Base-by-base conservation (phyloP, 2,329 filamentous ascomycete species). In the Exserohilum turcica region DNA sequence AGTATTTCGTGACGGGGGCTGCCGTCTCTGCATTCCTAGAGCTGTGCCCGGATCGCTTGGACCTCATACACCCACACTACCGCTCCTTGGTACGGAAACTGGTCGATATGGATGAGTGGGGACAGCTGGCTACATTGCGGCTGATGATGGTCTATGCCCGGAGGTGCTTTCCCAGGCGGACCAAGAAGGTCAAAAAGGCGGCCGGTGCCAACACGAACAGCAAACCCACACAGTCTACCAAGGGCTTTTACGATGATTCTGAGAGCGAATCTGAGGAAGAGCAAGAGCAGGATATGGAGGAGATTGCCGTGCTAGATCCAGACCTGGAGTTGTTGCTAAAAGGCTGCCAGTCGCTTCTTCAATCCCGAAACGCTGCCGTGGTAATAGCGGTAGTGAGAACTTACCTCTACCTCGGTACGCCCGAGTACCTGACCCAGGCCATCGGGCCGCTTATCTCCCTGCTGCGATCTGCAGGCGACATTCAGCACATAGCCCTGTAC, bases 31-130 rank as follows among this genome's bases (percentile, higher is more conserved):
- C 94, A 0, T 97, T 95, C 66, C 76, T 95, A 73, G 91, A 96
- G 60, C 81, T 97, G 24, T 97, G 93, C 62, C 92, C 94, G 0
- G 88, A 95, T 13, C 82, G 89, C 48, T 82, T 96, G 59, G 92
- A 97, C 71, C 78, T 99, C 54, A 86, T 99, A 63, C 94, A 99
- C 75, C 87, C 89, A 61, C 89, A 96, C 71, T 99, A 97, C 76
- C 86, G 91, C 44, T 82, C 84, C 31, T 78, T 99, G 58, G 87
- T 96, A 58, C 90, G 86, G 73, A 96, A 97, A 79, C 78, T 97
- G 46, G 91, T 97, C 19, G 94, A 99, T 71, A 99, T 99, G 94
- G 94, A 99, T 69, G 94, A 99, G 76, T 99, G 94, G 94, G 90
- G 92, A 36, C 94, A 99, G 76, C 75, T 97, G 48, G 89, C 91